Percentiles rank a stretch among this genome's conserved stretches.
These are phyloP conservation scores for Rehmannia glutinosa DNA, from an alignment of 257 asterid genomes.

Conservation along the genomic window DNA sequence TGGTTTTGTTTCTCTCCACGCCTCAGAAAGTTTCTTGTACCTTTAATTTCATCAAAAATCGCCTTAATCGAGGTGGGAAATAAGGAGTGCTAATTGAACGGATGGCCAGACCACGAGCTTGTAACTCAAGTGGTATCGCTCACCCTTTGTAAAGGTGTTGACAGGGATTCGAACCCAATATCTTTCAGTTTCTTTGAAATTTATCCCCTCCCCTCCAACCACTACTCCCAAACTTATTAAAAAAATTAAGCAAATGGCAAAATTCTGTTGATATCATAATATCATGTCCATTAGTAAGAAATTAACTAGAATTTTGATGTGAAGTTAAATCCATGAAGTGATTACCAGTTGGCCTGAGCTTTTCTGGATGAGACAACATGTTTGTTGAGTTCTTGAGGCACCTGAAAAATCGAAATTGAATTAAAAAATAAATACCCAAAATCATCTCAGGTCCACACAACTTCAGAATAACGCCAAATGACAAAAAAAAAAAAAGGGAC, in stretches of 20 bases:
- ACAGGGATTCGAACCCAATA: no score
- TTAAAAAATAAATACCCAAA: not conserved
- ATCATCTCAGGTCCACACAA: not conserved
- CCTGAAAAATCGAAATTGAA: slow-evolving; percentile 41
- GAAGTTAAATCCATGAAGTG: not conserved
- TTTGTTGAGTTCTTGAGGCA: slow-evolving; percentile 69
- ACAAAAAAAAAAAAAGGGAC: not conserved
- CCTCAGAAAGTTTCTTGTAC: slow-evolving; percentile 81
- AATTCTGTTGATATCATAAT: no score
- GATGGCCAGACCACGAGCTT: no score
- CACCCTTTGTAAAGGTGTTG: no score
- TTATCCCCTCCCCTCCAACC: no score
- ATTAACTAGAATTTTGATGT: not conserved
- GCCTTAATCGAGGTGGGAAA: not conserved
- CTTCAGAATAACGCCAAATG: not conserved
- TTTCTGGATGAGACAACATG: slow-evolving; percentile 81
- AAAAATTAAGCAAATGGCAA: no score
- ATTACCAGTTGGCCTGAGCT: slow-evolving; percentile 90
- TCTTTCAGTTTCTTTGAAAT: no score
- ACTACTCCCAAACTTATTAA: no score
- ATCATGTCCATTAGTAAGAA: not conserved
- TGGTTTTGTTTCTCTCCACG: slow-evolving; percentile 90
- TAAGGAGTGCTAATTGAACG: no score
- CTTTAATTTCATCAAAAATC: slow-evolving; percentile 36
- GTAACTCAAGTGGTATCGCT: no score